A percentile compares a stretch with the other conserved stretches of the same genome.
Conservation (phyloP, 2,329 filamentous ascomycete genomes). For the Penicillium hesseltinei region DNA sequence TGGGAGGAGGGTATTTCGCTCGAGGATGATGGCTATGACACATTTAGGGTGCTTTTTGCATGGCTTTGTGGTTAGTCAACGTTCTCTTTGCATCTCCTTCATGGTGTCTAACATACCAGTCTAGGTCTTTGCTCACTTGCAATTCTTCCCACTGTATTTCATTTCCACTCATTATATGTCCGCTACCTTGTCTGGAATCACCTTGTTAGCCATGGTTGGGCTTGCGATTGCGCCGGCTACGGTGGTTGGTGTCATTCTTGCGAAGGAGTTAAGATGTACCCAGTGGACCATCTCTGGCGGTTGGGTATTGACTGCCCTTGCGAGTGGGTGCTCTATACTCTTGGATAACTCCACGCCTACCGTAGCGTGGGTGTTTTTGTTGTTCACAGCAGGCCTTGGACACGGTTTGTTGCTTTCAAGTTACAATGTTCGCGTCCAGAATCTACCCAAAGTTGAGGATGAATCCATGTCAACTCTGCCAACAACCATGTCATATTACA, state of each 20-base stretch:
- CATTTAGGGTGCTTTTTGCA: constrained; percentile 45
- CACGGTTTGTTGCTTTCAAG: constrained; percentile 44
- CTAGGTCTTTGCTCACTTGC: constrained; percentile 45
- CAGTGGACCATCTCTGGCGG: constrained; percentile 46
- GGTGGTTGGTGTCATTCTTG: constrained; percentile 20
- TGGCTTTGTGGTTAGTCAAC: constrained; percentile 42
- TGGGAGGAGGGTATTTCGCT: constrained; percentile 38
- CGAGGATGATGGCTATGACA: constrained; percentile 35
- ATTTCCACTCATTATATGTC: constrained; percentile 37
- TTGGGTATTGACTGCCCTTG: constrained; percentile 40
- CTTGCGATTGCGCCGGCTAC: constrained; percentile 25
- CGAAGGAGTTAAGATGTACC: constrained; percentile 13
- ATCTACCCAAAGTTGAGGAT: constrained; percentile 40
- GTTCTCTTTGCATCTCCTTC: neutral
- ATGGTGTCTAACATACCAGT: neutral
- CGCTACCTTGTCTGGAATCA: constrained; percentile 37
- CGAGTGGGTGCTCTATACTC: constrained; percentile 40
- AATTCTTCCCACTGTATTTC: constrained; percentile 46
- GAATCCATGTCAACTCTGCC: constrained; percentile 31
- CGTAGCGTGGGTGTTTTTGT: constrained; percentile 36
- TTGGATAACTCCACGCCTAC: constrained; percentile 35
- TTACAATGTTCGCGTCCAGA: constrained; percentile 43
- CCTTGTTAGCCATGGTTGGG: constrained; percentile 39
- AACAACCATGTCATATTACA: constrained; percentile 16
- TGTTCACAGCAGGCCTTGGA: constrained; percentile 43